A percentile compares a stretch with the other conserved stretches of the same genome.
Conservation (phyloP, 169 alveolate species). For the Prorocentrum cordatum region DNA sequence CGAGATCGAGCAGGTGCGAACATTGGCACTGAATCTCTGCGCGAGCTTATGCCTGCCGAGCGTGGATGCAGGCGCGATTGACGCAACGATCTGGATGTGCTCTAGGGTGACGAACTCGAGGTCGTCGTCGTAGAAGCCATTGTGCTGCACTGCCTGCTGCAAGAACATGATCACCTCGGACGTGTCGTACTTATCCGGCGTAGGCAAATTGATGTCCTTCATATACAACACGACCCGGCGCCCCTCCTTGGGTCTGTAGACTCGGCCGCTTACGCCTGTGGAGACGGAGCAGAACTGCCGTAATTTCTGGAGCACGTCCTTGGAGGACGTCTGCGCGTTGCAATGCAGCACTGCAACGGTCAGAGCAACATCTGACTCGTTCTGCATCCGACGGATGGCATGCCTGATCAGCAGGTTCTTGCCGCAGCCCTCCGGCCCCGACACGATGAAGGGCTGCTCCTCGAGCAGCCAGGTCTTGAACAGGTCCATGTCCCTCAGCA, state of each 20-base stretch:
- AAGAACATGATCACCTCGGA: slow-evolving; percentile 84
- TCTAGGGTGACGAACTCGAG: slow-evolving; percentile 85
- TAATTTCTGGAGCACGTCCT: slow-evolving; percentile 81
- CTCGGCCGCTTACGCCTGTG: slow-evolving; percentile 83
- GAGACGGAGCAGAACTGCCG: slow-evolving; percentile 83
- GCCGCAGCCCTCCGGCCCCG: slow-evolving; percentile 91
- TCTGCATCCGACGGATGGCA: slow-evolving; percentile 66
- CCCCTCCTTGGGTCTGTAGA: slow-evolving; percentile 76
- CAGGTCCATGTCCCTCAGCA: slow-evolving; percentile 52
- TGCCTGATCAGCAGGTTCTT: slow-evolving; percentile 80
- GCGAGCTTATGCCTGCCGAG: slow-evolving; percentile 86
- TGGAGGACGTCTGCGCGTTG: slow-evolving; percentile 85
- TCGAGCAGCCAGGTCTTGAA: slow-evolving; percentile 54
- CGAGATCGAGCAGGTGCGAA: slow-evolving; percentile 80
- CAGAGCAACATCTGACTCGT: slow-evolving; percentile 72
- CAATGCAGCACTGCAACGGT: slow-evolving; percentile 84
- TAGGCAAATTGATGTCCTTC: slow-evolving; percentile 88
- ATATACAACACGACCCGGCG: slow-evolving; percentile 80
- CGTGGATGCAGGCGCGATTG: slow-evolving; percentile 87
- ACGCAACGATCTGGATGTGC: slow-evolving; percentile 80
- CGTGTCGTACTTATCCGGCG: slow-evolving; percentile 88
- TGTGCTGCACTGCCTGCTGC: slow-evolving; percentile 81
- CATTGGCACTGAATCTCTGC: slow-evolving; percentile 88
- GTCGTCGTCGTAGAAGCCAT: slow-evolving; percentile 87
- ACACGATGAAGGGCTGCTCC: slow-evolving; percentile 84